Evolutionary conservation across 2,329 filamentous ascomycete species (phyloP).

Genomic region (Colletotrichum caudatum): DNA sequence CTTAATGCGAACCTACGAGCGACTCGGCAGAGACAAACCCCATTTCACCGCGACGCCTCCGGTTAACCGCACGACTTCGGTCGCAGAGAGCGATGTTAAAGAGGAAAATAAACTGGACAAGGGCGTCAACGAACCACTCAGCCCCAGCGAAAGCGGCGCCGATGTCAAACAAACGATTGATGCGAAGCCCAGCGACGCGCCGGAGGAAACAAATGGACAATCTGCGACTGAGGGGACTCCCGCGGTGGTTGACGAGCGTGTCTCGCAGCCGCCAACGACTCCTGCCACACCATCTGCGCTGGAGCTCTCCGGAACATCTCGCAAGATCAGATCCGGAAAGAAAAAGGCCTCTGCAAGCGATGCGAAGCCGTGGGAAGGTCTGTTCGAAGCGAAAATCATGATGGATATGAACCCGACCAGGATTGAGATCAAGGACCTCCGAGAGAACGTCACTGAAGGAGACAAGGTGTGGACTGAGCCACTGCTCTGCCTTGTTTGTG

Average conservation of each 20-base stretch:
- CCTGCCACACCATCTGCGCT: conserved; percentile 30
- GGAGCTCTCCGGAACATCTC: conserved; percentile 27
- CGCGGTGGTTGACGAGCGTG: conserved; percentile 43
- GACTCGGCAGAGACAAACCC: conserved; percentile 64
- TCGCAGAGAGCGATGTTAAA: conserved; percentile 52
- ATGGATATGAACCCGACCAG: conserved; percentile 60
- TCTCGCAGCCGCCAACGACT: conserved; percentile 43
- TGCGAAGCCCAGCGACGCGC: conserved; percentile 61
- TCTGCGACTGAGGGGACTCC: conserved; percentile 46
- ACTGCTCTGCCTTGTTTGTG: conserved; percentile 64
- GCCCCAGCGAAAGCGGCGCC: conserved; percentile 63
- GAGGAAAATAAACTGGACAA: conserved; percentile 37
- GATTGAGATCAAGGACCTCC: conserved; percentile 65
- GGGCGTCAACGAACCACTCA: conserved; percentile 54
- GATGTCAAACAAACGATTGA: conserved; percentile 66
- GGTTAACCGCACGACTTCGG: conserved; percentile 25
- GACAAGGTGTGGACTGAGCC: conserved; percentile 67
- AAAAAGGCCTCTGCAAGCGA: conserved; percentile 51
- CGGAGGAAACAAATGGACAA: conserved; percentile 54
- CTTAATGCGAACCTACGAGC: conserved; percentile 62
- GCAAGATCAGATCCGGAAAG: conserved; percentile 45
- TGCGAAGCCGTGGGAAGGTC: conserved; percentile 63
- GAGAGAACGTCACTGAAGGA: conserved; percentile 60
- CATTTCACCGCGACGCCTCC: conserved; percentile 54
- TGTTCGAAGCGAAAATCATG: conserved; percentile 64